Evolutionary conservation across 768 basidiomycete species (phyloP), one percentile per base, ranked within the genome.

Genomic region (Collybia sordida): DNA sequence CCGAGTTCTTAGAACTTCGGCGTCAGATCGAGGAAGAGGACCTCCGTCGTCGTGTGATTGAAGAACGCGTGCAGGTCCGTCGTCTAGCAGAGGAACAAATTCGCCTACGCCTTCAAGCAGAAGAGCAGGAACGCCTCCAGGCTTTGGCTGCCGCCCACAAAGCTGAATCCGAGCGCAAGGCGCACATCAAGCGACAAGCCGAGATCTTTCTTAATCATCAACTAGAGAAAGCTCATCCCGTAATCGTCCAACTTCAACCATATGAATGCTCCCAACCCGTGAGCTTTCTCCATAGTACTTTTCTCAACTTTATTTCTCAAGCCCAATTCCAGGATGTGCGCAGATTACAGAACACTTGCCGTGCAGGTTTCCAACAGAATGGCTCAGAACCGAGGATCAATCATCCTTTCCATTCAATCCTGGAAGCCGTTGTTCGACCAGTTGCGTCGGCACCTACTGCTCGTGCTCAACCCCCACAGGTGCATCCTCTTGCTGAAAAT

Each of bases 21-120:
- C 22, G 28, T 42, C 53, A 44, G 37, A 39, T 45, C n/a, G 44
- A 45, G 14, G 50, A 55, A 28, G 36, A 45, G 31, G 46, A 42
- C 11, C 41, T 28, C 9, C 50, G 45, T 19, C 53, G 50, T 19
- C 50, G 38, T 9, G 55, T 57, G 38, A 22, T 53, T n/a, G 53
- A 56, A 27, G 50, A 51, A 23, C 47, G 52, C 37, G 56, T 51
- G 42, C 45, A 44, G 27, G 38, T 52, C 24, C 45, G 28, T 21
- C 36, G 49, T 24, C 21, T 50, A 17, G 48, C 45, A 36, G 28
- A 42, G 22, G 48, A 53, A 19, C n/a, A 37, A 19, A 47, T 51
- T 31, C 41, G 47, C 28, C 48, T 53, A 23, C 53, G 53, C 35
- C 46, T 22, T 4, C 49, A 46, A 17, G 19, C 46, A n/a, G 21